These are phyloP conservation scores for Butyriboletus loyo DNA, from an alignment of 768 basidiomycete species.

Conservation along the genomic window DNA sequence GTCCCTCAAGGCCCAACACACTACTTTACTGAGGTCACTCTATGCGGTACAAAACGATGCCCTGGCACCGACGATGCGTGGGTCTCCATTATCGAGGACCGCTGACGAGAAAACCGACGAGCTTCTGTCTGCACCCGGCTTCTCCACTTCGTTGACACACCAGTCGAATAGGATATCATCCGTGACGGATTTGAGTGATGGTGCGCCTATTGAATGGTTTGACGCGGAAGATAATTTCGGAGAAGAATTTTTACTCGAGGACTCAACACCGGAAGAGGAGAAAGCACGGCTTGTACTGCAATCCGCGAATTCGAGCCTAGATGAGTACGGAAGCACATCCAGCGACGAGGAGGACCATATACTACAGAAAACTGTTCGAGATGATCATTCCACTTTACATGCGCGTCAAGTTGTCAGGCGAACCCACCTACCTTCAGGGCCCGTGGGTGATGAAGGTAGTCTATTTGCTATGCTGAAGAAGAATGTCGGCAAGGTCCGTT, in stretches of 20 bases:
- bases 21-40: constrained; percentile 44
- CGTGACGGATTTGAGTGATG: constrained; percentile 49
- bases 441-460: constrained; percentile 75
- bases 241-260: constrained; percentile 62
- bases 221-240: constrained; percentile 58
- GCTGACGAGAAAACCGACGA: constrained; percentile 46
- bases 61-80: constrained; percentile 19
- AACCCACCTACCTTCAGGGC: constrained; percentile 55
- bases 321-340: constrained; percentile 39
- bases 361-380: neutral
- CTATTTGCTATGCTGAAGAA: constrained; percentile 81
- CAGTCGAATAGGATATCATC: constrained; percentile 45
- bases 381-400: constrained; percentile 5
- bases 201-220: constrained; percentile 61
- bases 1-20: constrained; percentile 59
- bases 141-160: constrained; percentile 30
- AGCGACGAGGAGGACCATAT: constrained; percentile 45
- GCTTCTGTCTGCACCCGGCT: constrained; percentile 18
- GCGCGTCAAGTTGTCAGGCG: constrained; percentile 43
- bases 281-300: constrained; percentile 38
- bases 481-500: constrained; percentile 77
- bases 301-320: constrained; percentile 40
- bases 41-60: constrained; percentile 33
- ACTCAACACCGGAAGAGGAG: constrained; percentile 38
- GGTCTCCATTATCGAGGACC: constrained; percentile 41